Percentiles rank a stretch among this genome's conserved stretches.
Conservation (phyloP, 106 monocot species). For the Narthecium ossifragum region DNA sequence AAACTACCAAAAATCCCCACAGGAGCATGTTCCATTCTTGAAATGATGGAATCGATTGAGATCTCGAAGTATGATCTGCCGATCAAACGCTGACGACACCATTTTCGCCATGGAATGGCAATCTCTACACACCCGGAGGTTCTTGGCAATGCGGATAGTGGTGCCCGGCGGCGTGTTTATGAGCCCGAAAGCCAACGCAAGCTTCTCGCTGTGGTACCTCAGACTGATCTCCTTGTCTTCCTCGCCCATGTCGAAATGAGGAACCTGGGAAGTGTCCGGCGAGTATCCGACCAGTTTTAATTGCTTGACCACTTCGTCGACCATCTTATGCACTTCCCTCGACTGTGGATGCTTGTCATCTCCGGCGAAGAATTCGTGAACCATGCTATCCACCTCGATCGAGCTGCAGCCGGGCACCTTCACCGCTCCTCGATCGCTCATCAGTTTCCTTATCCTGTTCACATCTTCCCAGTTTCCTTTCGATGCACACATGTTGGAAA, state of each 20-base stretch:
- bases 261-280: conserved; percentile 50
- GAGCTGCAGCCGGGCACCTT: conserved; percentile 81
- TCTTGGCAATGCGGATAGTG: conserved; percentile 58
- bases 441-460: conserved; percentile 39
- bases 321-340: conserved; percentile 31
- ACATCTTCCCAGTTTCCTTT: conserved; percentile 53
- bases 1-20: conserved; percentile 60
- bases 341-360: conserved; percentile 59
- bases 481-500: conserved; percentile 63
- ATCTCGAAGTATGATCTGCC: conserved; percentile 63
- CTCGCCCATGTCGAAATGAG: conserved; percentile 49
- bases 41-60: conserved; percentile 82
- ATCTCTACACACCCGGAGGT: conserved; percentile 62
- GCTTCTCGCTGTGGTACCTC: conserved; percentile 81
- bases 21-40: conserved; percentile 51
- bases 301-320: conserved; percentile 50
- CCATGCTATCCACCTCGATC: conserved; percentile 47
- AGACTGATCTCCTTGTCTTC: conserved; percentile 61
- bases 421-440: conserved; percentile 42
- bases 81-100: conserved; percentile 41
- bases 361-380: conserved; percentile 73
- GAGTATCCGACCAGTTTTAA: conserved; percentile 50
- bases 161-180: conserved; percentile 59
- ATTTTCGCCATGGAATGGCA: conserved; percentile 67
- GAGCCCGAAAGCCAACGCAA: conserved; percentile 73